Percentiles rank a stretch among this genome's conserved stretches.
phyloP scores from a whole-genome alignment of 176 grass and related monocot genomes.

The Avena sativa region DNA sequence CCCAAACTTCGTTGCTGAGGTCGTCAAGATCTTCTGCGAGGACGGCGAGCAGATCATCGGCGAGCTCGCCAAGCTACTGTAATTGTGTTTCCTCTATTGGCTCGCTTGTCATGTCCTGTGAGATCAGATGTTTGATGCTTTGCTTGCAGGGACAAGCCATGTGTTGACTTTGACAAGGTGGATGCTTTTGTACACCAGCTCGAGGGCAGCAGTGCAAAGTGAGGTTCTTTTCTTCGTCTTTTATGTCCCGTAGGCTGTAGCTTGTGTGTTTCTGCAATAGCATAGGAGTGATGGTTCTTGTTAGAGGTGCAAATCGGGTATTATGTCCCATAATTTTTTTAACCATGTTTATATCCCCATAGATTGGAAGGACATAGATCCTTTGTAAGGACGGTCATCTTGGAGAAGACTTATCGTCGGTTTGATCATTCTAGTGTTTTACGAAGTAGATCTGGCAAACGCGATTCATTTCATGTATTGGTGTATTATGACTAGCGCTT shows the following conservation, averaged over 20 bases:
- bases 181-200: constrained; percentile 64
- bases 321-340: not conserved
- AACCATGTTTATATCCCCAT: not conserved
- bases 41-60: constrained; percentile 9
- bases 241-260: constrained; percentile 3
- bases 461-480: not conserved
- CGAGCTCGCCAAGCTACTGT: constrained; percentile 56
- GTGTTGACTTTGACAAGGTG: constrained; percentile 60
- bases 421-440: not conserved
- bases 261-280: not conserved
- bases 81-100: not conserved
- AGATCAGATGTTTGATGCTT: constrained; percentile 4
- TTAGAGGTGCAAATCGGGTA: not conserved
- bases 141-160: constrained; percentile 43
- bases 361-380: not conserved
- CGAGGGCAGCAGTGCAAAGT: constrained; percentile 68
- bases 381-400: not conserved
- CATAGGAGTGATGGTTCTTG: not conserved
- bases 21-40: constrained; percentile 62
- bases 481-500: too few relatives aligned
- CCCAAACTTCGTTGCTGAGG: constrained; percentile 57
- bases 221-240: not conserved
- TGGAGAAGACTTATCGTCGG: not conserved
- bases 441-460: not conserved
- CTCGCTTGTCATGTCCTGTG: not conserved